Evolutionary conservation across 2,329 filamentous ascomycete species (phyloP), one percentile per base, ranked within the genome.

Genomic region (Diaporthe nobilis): DNA sequence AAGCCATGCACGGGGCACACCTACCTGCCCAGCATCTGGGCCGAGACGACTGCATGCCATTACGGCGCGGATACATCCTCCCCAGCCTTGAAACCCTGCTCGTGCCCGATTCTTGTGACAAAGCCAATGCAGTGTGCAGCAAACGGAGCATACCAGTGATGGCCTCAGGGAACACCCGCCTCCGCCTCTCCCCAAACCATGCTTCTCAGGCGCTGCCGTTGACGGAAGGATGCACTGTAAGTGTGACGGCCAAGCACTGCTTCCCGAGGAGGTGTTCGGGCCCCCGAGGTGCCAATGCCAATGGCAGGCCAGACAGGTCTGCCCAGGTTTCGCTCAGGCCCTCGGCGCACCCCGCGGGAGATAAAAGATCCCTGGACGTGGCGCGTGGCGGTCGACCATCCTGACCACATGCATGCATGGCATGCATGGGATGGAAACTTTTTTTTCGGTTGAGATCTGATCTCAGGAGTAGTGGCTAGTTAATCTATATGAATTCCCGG

Each of bases 341-440:
- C 61, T n/a, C 61, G 61, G 42, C 44, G 61, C 61, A 37, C 61
- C 61, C 61, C 61, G 61, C 61, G 61, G 61, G 28, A 67, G 7
- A 28, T 44, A 9, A 20, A 58, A 9, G 31, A 58, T 37, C 55
- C 55, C 58, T 44, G 37, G 20, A 28, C 37, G 10, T 12, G 37
- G 60, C 60, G 39, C 60, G 39, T 65, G 60, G 39, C 25, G 60
- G 39, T 25, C 25, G 42, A 12, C 60, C 60, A 31, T 39, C 25
- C 39, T 47, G n/a, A 34, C 4, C 22, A 7, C 25, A 31, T 31
- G 13, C 55, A 28, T 63, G 39, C 60, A 31, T 22, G 12, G 15
- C 58, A 28, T 28, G 37, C 60, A 44, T 47, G 60, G 17, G 9
- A 65, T 65, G 60, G n/a, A 31, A 65, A 25, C n/a, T 20, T 28